Conservation (phyloP, 2,329 filamentous ascomycete species). For the Pseudogymnoascus sp. region DNA sequence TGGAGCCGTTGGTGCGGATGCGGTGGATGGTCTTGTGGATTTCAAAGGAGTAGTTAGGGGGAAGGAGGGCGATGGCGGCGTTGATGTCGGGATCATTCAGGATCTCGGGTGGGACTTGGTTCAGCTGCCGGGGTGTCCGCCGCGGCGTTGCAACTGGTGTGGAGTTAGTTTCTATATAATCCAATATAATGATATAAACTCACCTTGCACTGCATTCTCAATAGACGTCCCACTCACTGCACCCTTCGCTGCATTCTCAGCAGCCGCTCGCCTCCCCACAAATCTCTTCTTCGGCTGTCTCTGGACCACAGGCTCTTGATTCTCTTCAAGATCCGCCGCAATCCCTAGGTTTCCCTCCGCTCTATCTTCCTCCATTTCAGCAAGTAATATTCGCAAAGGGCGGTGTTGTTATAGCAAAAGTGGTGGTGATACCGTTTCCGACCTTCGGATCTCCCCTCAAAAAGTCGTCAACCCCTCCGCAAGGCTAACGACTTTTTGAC, state of each 20-base stretch:
- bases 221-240: slow-evolving; percentile 28
- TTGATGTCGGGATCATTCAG: slow-evolving; percentile 77
- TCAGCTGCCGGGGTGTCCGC: slow-evolving; percentile 69
- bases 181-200: slow-evolving; percentile 14
- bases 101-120: slow-evolving; percentile 83
- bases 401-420: background rate
- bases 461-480: slow-evolving; percentile 1
- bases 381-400: background rate
- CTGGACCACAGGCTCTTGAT: slow-evolving; percentile 36
- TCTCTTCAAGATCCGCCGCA: slow-evolving; percentile 55
- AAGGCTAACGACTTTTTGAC: slow-evolving; percentile 11
- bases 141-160: slow-evolving; percentile 42
- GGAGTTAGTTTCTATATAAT: background rate
- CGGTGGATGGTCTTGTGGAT: slow-evolving; percentile 97
- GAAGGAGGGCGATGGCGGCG: slow-evolving; percentile 76
- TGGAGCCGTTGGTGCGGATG: slow-evolving; percentile 70
- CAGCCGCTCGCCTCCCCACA: slow-evolving; percentile 69
- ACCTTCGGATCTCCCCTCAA: background rate
- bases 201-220: slow-evolving; percentile 61
- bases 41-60: slow-evolving; percentile 96
- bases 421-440: background rate
- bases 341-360: slow-evolving; percentile 61
- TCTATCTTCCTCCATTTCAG: slow-evolving; percentile 66
- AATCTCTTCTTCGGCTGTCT: slow-evolving; percentile 88
- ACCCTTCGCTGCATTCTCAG: slow-evolving; percentile 45